Percentiles rank a stretch among this genome's conserved stretches.
These are phyloP conservation scores for Prunus padus DNA, from an alignment of 306 rosid species.

Conservation along the genomic window DNA sequence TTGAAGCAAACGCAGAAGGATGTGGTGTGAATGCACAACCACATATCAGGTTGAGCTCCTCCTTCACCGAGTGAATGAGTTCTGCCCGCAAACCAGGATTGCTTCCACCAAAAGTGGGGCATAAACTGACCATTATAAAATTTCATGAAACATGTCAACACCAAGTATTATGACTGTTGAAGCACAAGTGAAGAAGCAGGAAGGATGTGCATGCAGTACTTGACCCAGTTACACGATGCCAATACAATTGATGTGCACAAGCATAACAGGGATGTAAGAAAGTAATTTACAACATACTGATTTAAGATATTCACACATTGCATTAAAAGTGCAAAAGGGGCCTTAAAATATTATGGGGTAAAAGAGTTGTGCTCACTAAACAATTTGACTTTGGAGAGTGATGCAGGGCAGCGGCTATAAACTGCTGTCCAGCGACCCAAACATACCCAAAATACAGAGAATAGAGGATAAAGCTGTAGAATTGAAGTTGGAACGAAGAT, in stretches of 20 bases:
- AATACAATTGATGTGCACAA: background rate
- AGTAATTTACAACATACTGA: background rate
- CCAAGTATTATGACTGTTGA: conserved; percentile 4
- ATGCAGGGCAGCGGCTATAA: no score
- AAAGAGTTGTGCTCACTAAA: background rate
- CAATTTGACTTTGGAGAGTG: background rate
- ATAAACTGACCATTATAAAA: conserved; percentile 50
- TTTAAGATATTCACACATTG: background rate
- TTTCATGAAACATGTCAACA: conserved; percentile 20
- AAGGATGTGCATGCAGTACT: background rate
- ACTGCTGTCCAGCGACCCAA: no score
- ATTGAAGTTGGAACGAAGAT: no score
- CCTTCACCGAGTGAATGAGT: conserved; percentile 79
- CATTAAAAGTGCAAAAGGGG: background rate
- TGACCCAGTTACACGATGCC: background rate
- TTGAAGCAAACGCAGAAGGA: conserved; percentile 88
- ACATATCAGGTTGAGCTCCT: conserved; percentile 68
- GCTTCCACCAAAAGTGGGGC: conserved; percentile 95
- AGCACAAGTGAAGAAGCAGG: background rate
- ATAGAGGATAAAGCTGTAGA: no score
- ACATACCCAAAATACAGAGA: no score
- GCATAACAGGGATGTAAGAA: background rate
- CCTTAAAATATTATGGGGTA: no score
- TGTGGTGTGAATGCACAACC: conserved; percentile 70
- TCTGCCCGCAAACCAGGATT: conserved; percentile 88